A percentile compares a stretch with the other conserved stretches of the same genome.
These are phyloP conservation scores for Xylaria hypoxylon DNA, from an alignment of 2,329 filamentous ascomycete species.

Conservation along the genomic window DNA sequence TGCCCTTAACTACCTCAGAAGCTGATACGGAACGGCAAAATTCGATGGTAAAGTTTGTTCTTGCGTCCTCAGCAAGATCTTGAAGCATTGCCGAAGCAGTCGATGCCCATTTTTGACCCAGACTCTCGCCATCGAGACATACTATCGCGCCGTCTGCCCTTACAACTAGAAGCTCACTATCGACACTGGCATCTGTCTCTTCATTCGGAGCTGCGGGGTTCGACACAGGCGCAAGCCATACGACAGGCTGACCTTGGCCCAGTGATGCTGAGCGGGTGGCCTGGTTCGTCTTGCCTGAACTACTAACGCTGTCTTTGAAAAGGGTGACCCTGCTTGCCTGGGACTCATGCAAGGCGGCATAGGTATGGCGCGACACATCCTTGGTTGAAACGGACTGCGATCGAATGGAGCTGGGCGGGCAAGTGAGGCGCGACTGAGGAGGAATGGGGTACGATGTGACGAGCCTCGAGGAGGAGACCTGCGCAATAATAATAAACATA, in stretches of 20 bases:
- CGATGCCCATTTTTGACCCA: constrained; percentile 61
- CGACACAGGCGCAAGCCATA: constrained; percentile 56
- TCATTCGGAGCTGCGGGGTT: constrained; percentile 48
- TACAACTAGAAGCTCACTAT: constrained; percentile 64
- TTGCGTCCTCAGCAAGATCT: constrained; percentile 53
- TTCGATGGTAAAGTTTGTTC: constrained; percentile 59
- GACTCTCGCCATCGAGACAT: constrained; percentile 68
- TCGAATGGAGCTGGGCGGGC: constrained; percentile 69
- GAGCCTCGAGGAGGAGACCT: constrained; percentile 71
- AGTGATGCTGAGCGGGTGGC: constrained; percentile 61
- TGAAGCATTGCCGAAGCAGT: constrained; percentile 58
- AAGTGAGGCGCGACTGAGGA: constrained; percentile 73
- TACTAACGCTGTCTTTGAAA: constrained; percentile 68
- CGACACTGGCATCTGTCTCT: constrained; percentile 26
- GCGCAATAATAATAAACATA: neutral
- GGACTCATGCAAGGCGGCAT: constrained; percentile 65
- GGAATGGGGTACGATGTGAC: constrained; percentile 76
- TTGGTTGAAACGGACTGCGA: constrained; percentile 59
- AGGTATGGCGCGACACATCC: constrained; percentile 69
- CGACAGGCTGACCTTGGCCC: constrained; percentile 54
- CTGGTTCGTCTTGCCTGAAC: constrained; percentile 64
- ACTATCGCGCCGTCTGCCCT: constrained; percentile 70
- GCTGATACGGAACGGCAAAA: constrained; percentile 60
- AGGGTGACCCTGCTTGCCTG: constrained; percentile 65
- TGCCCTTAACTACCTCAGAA: constrained; percentile 63